These are phyloP conservation scores for Myxozyma nipponensis DNA, from an alignment of 805 yeast species.

Conservation along the genomic window DNA sequence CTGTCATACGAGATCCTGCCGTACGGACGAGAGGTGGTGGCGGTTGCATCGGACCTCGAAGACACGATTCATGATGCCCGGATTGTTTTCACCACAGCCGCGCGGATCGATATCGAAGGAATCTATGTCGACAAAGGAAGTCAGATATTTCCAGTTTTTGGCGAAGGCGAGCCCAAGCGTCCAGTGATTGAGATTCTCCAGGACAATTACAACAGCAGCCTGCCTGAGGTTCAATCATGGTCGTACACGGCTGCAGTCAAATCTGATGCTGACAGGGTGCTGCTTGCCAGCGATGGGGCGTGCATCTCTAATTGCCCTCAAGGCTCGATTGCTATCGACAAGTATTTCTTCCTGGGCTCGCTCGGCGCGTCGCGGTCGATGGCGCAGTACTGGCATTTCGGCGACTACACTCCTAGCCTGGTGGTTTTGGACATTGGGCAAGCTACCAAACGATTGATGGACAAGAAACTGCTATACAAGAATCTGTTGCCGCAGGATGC, in stretches of 20 bases:
- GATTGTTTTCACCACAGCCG: constrained; percentile 18
- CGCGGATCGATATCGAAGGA: constrained; percentile 23
- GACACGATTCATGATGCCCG: constrained; percentile 14
- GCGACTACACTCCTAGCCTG: constrained; percentile 14
- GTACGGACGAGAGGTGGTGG: constrained; percentile 24
- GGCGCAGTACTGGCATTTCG: constrained; percentile 23
- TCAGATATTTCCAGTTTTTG: neutral
- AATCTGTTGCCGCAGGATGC: constrained; percentile 25
- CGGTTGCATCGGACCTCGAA: constrained; percentile 12
- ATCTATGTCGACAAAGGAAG: constrained; percentile 18
- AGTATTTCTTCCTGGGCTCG: constrained; percentile 20
- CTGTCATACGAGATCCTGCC: constrained; percentile 14
- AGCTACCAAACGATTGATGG: constrained; percentile 19
- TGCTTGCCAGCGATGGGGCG: constrained; percentile 12
- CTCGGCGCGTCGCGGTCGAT: constrained; percentile 15
- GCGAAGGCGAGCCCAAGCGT: neutral
- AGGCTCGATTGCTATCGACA: constrained; percentile 13
- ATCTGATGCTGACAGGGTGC: constrained; percentile 10
- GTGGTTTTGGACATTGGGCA: constrained; percentile 18
- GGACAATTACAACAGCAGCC: constrained; percentile 17
- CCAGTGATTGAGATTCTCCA: constrained; percentile 17
- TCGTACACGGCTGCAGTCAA: constrained; percentile 17
- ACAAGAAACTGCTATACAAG: constrained; percentile 9
- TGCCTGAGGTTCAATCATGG: constrained; percentile 20
- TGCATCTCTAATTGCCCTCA: constrained; percentile 21